Evolutionary conservation across 2,329 filamentous ascomycete genomes (phyloP).

Genomic region (Ploettnerulaceae sp.): DNA sequence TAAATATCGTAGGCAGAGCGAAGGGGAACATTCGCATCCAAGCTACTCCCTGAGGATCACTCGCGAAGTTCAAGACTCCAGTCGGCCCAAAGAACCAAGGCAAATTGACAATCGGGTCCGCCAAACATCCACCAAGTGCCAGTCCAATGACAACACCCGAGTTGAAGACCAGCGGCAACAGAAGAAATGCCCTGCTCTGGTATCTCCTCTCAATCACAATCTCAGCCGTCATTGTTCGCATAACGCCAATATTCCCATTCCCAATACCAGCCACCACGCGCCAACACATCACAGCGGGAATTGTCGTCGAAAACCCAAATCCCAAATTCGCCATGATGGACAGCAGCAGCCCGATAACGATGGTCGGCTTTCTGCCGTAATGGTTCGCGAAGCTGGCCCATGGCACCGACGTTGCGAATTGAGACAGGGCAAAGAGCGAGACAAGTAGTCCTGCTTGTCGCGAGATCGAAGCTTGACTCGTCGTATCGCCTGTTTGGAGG

Average conservation of each 20-base stretch:
- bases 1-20: conserved; percentile 39
- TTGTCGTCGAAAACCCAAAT: conserved; percentile 64
- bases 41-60: conserved; percentile 34
- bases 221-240: conserved; percentile 69
- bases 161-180: conserved; percentile 62
- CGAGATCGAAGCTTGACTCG: conserved; percentile 51
- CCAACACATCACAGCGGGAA: conserved; percentile 55
- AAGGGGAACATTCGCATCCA: conserved; percentile 41
- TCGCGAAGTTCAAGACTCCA: conserved; percentile 34
- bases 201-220: conserved; percentile 66
- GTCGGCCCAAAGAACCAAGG: conserved; percentile 39
- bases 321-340: conserved; percentile 50
- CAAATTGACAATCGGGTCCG: conserved; percentile 37
- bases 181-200: conserved; percentile 51
- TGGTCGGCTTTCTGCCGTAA: conserved; percentile 69
- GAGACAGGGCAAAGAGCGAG: conserved; percentile 73
- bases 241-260: conserved; percentile 68
- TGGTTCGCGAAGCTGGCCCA: conserved; percentile 70
- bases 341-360: conserved; percentile 68
- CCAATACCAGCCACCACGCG: conserved; percentile 70
- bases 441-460: conserved; percentile 73
- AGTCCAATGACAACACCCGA: conserved; percentile 35
- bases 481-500: conserved; percentile 42
- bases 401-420: conserved; percentile 76
- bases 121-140: conserved; percentile 38